Conservation (phyloP, 768 basidiomycete genomes). For the Boletus rubescentipes region DNA sequence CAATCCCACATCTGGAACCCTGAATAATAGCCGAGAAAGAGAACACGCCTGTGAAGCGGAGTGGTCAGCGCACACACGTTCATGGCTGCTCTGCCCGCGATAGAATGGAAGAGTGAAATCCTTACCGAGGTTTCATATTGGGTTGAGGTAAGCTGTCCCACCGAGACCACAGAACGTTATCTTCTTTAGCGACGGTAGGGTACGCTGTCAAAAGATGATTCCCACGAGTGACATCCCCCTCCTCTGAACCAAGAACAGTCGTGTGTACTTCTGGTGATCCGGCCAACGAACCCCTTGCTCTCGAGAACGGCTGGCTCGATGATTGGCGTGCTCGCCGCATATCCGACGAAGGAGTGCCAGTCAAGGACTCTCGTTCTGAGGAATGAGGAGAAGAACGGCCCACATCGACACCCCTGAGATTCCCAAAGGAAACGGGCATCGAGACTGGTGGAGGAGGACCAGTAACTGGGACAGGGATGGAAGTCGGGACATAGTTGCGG, state of each 20-base stretch:
- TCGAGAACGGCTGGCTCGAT: conserved; percentile 8
- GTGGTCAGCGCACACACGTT: conserved; percentile 5
- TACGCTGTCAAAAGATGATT: conserved; percentile 24
- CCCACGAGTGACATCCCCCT: conserved; percentile 17
- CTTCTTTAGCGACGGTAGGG: conserved; percentile 32
- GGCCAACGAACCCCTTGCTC: background rate
- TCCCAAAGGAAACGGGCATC: conserved; percentile 47
- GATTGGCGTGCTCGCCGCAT: conserved; percentile 10
- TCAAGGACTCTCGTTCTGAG: conserved; percentile 10
- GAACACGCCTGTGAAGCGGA: conserved; percentile 37
- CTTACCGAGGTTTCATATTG: conserved; percentile 21
- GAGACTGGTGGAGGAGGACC: conserved; percentile 52
- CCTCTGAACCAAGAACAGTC: conserved; percentile 20
- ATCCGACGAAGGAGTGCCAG: conserved; percentile 8
- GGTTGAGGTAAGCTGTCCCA: conserved; percentile 31
- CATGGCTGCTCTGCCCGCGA: background rate
- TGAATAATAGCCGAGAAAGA: conserved; percentile 52
- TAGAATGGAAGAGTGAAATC: background rate
- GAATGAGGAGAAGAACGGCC: conserved; percentile 13
- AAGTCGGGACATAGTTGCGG: conserved; percentile 53
- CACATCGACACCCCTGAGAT: conserved; percentile 35
- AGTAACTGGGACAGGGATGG: conserved; percentile 48
- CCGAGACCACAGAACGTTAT: conserved; percentile 33
- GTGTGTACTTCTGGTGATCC: conserved; percentile 18
- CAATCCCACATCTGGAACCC: conserved; percentile 67